A percentile compares a stretch with the other conserved stretches of the same genome.
Evolutionary conservation across 2,329 filamentous ascomycete species (phyloP).

Genomic region (Drechslerella dactyloides): DNA sequence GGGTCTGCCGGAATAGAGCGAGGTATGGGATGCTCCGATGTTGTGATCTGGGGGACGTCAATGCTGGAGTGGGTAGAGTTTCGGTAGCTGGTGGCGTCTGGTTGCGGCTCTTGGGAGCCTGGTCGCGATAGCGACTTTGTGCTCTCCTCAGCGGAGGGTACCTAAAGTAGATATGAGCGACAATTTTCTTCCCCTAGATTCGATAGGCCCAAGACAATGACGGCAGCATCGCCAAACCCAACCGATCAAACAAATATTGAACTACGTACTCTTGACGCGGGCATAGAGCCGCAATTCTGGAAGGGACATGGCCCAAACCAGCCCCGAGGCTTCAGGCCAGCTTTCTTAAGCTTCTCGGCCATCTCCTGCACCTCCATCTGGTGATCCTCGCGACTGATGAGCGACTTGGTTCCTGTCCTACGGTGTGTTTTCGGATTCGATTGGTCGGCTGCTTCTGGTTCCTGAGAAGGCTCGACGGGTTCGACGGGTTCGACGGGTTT

Average conservation of each 20-base stretch:
- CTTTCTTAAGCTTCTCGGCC: constrained; percentile 44
- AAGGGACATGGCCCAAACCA: constrained; percentile 34
- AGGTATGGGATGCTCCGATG: constrained; percentile 44
- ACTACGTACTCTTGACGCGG: constrained; percentile 37
- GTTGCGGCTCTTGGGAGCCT: constrained; percentile 29
- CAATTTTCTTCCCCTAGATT: too few species aligned
- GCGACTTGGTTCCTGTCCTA: background rate
- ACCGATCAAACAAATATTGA: background rate
- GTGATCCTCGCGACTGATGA: constrained; percentile 41
- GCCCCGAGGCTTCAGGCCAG: constrained; percentile 23
- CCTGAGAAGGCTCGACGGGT: constrained; percentile 14
- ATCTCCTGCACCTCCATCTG: constrained; percentile 40
- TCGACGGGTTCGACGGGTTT: constrained; percentile 16
- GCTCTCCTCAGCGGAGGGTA: constrained; percentile 33
- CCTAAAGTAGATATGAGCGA: constrained; percentile 3
- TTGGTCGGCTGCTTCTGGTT: background rate
- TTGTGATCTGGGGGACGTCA: constrained; percentile 39
- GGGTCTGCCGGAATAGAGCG: constrained; percentile 42
- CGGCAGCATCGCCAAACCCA: background rate
- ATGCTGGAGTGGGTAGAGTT: constrained; percentile 42
- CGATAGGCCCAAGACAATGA: background rate
- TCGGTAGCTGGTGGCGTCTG: constrained; percentile 13
- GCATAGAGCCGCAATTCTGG: constrained; percentile 36
- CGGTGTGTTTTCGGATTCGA: background rate
- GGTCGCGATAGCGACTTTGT: constrained; percentile 37